Evolutionary conservation across 1,284 basidiomycete species (phyloP).

Genomic region (Sporisorium reilianum): DNA sequence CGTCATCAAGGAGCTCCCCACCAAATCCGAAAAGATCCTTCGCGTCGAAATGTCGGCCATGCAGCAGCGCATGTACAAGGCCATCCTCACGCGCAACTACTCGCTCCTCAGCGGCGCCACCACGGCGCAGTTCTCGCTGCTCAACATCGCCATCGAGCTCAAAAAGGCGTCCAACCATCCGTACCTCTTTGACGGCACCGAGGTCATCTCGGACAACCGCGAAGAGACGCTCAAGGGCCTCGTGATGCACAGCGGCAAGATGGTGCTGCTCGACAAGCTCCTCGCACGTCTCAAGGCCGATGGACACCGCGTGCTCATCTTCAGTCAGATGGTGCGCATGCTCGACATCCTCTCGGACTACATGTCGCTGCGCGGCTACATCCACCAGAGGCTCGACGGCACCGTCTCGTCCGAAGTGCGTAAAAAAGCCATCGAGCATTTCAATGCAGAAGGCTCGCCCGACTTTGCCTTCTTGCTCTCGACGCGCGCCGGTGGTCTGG

Average conservation of each 20-base stretch:
- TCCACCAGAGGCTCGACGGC: slow-evolving; percentile 82
- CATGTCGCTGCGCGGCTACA: slow-evolving; percentile 88
- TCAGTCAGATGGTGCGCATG: slow-evolving; percentile 98
- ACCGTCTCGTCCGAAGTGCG: slow-evolving; percentile 81
- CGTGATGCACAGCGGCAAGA: slow-evolving; percentile 72
- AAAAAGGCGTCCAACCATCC: slow-evolving; percentile 81
- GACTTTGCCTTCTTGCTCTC: slow-evolving; percentile 72
- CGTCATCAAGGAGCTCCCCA: slow-evolving; percentile 95
- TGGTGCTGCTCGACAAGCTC: slow-evolving; percentile 72
- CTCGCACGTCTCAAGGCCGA: slow-evolving; percentile 71
- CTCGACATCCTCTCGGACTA: slow-evolving; percentile 99
- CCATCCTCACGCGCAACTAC: slow-evolving; percentile 97
- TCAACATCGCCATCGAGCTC: slow-evolving; percentile 70
- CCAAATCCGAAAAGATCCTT: slow-evolving; percentile 97
- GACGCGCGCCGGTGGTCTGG: slow-evolving; percentile 67
- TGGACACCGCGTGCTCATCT: slow-evolving; percentile 72
- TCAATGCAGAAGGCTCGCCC: slow-evolving; percentile 80
- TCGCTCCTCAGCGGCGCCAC: slow-evolving; percentile 85
- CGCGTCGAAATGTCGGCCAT: slow-evolving; percentile 97
- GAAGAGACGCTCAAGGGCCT: slow-evolving; percentile 77
- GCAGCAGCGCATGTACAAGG: slow-evolving; percentile 99
- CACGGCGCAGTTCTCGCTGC: slow-evolving; percentile 82
- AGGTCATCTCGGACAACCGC: slow-evolving; percentile 78
- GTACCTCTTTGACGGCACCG: slow-evolving; percentile 96
- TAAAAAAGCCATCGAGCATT: slow-evolving; percentile 85